Conservation (phyloP, 768 basidiomycete genomes). For the Naematelia encephala region DNA sequence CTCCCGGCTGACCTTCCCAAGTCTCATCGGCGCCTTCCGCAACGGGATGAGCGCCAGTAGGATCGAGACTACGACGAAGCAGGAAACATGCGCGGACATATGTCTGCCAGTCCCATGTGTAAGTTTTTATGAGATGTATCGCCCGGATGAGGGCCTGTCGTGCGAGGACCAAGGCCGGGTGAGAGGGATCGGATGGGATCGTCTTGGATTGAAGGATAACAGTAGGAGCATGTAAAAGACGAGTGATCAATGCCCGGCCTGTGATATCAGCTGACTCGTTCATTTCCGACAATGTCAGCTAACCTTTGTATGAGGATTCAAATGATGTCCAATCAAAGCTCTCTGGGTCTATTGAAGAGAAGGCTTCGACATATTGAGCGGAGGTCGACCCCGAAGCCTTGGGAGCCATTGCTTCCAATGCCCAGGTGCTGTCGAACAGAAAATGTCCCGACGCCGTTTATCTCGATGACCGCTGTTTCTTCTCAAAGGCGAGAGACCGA, state of each 20-base stretch:
- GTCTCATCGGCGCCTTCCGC: slow-evolving; percentile 2
- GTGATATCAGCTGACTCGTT: background rate
- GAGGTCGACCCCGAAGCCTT: background rate
- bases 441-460: too few relatives aligned
- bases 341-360: slow-evolving; percentile 14
- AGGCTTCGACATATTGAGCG: background rate
- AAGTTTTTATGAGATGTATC: slow-evolving; percentile 22
- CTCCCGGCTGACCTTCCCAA: background rate
- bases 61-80: slow-evolving; percentile 1
- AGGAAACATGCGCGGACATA: slow-evolving; percentile 11
- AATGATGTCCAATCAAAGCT: slow-evolving; percentile 37
- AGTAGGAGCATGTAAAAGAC: slow-evolving; percentile 26
- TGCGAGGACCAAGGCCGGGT: slow-evolving; percentile 19
- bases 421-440: background rate
- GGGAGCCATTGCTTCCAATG: background rate
- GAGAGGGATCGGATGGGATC: slow-evolving; percentile 9
- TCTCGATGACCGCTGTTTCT: too few relatives aligned
- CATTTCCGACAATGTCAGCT: slow-evolving; percentile 2
- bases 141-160: slow-evolving; percentile 21
- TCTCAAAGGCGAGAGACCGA: too few relatives aligned
- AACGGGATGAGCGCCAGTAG: background rate
- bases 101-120: slow-evolving; percentile 24
- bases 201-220: slow-evolving; percentile 7
- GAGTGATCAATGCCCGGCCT: slow-evolving; percentile 42
- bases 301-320: slow-evolving; percentile 37